Evolutionary conservation across 192 early-diverging fungal species (phyloP).

Genomic region (Coemansia sp.): DNA sequence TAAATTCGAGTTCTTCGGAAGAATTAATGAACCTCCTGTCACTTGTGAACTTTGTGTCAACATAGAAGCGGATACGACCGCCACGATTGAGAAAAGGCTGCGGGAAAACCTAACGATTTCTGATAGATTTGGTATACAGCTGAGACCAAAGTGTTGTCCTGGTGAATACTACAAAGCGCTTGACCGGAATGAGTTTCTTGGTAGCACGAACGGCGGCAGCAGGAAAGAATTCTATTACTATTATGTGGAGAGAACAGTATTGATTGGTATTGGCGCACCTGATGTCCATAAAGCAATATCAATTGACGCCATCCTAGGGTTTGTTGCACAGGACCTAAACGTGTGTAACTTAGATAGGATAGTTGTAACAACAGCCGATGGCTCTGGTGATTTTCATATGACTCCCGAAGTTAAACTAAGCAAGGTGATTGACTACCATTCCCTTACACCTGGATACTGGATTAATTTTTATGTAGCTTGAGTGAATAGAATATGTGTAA

Average conservation of each 20-base stretch:
- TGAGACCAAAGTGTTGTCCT: neutral
- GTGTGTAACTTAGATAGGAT: neutral
- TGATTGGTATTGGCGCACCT: neutral
- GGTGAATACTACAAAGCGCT: neutral
- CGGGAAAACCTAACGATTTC: neutral
- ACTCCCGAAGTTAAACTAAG: neutral
- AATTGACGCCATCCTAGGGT: neutral
- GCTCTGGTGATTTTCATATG: neutral
- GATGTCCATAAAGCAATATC: neutral
- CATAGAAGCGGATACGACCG: no score
- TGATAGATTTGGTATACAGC: neutral
- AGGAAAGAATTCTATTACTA: neutral
- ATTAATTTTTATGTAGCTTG: neutral
- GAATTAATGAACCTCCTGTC: neutral
- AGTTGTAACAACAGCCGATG: neutral
- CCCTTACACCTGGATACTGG: neutral
- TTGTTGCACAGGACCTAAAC: neutral
- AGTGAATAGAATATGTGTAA: no score
- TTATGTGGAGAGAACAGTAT: neutral
- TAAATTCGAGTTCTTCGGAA: neutral
- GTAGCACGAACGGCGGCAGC: neutral
- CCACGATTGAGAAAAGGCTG: no score
- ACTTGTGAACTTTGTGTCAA: neutral
- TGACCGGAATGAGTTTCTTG: neutral
- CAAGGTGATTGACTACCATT: neutral